A percentile compares a stretch with the other conserved stretches of the same genome.
These are phyloP conservation scores for Collybia nuda DNA, from an alignment of 768 basidiomycete species.

Conservation along the genomic window DNA sequence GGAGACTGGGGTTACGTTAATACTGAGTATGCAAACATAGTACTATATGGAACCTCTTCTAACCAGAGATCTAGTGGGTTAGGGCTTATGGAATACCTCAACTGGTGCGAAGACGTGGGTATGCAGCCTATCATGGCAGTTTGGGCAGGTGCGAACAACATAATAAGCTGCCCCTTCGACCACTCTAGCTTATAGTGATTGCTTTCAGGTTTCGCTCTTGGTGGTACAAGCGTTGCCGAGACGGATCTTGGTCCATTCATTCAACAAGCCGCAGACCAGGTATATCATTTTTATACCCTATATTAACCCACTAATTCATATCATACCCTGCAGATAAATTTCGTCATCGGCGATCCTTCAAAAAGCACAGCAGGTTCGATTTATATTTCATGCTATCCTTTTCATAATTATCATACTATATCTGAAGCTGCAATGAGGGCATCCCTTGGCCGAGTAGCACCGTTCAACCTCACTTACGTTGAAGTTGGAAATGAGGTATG, in stretches of 20 bases:
- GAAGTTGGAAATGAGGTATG: slow-evolving; percentile 47
- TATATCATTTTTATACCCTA: background rate
- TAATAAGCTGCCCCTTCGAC: background rate
- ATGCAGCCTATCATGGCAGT: slow-evolving; percentile 65
- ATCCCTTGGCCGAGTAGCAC: slow-evolving; percentile 54
- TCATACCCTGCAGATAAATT: slow-evolving; percentile 42
- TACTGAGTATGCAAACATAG: slow-evolving; percentile 45
- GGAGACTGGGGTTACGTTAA: slow-evolving; percentile 68
- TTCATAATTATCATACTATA: too few species aligned
- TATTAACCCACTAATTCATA: background rate
- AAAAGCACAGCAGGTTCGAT: slow-evolving; percentile 36
- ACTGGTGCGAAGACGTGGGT: slow-evolving; percentile 53
- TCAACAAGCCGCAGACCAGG: slow-evolving; percentile 54
- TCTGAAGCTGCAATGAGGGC: slow-evolving; percentile 40
- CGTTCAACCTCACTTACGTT: slow-evolving; percentile 47
- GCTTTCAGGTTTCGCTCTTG: slow-evolving; percentile 46
- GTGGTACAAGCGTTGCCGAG: slow-evolving; percentile 43
- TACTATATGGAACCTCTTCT: background rate
- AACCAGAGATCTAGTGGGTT: slow-evolving; percentile 20
- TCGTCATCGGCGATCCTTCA: slow-evolving; percentile 46
- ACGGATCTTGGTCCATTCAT: slow-evolving; percentile 46
- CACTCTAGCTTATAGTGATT: background rate
- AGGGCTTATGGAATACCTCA: slow-evolving; percentile 34
- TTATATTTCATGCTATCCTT: background rate
- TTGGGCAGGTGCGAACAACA: slow-evolving; percentile 41